Evolutionary conservation across 768 basidiomycete species (phyloP).

Genomic region (Tulasnella sp.): DNA sequence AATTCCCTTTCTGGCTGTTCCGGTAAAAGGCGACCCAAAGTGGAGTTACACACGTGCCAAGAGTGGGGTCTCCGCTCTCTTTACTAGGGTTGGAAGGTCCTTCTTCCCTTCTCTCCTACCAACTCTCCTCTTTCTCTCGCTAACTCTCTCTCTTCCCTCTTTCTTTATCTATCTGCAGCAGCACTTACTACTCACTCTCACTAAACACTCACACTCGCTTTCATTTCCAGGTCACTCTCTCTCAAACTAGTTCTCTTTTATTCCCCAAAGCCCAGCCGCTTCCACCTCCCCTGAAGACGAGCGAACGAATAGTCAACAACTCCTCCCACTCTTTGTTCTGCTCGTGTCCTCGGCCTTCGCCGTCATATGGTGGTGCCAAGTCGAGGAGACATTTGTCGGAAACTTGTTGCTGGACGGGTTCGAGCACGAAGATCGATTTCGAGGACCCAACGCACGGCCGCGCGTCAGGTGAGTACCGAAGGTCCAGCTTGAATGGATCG

Average conservation of each 20-base stretch:
- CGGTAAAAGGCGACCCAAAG: too few relatives aligned
- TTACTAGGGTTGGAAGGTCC: too few relatives aligned
- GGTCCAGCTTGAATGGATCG: neutral
- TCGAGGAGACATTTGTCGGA: constrained; percentile 18
- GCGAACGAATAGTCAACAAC: neutral
- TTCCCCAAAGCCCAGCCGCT: neutral
- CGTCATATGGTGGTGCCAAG: neutral
- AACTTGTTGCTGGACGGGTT: constrained; percentile 9
- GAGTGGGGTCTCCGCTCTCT: too few relatives aligned
- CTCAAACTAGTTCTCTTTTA: neutral
- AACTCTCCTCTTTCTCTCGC: too few relatives aligned
- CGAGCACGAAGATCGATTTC: neutral
- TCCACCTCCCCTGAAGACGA: neutral
- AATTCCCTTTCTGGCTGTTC: too few relatives aligned
- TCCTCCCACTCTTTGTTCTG: neutral
- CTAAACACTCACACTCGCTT: neutral
- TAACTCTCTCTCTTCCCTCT: too few relatives aligned
- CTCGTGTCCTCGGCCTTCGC: neutral
- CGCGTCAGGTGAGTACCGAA: constrained; percentile 7
- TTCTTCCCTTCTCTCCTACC: too few relatives aligned
- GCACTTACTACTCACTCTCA: too few relatives aligned
- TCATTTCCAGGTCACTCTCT: too few relatives aligned
- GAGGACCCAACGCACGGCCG: constrained; percentile 21
- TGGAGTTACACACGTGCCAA: too few relatives aligned
- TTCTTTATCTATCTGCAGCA: too few relatives aligned